Conservation (phyloP, 257 asterid genomes). For the Paulownia fortunei region DNA sequence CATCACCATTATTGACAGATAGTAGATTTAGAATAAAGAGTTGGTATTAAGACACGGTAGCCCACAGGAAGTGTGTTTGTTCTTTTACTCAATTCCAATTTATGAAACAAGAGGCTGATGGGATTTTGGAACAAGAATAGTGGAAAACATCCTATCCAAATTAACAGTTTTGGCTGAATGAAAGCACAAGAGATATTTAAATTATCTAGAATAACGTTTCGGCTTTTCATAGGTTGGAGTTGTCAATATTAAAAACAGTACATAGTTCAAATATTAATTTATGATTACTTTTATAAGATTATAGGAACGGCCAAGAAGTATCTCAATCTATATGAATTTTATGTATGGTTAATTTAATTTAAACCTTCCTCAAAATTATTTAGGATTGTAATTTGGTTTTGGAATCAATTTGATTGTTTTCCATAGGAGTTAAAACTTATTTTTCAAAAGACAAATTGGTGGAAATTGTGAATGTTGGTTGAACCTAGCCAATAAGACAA, state of each 20-base stretch:
- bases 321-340: background rate
- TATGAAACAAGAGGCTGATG: slow-evolving; percentile 6
- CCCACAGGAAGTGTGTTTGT: slow-evolving; percentile 5
- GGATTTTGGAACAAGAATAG: background rate
- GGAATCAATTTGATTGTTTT: too few relatives aligned
- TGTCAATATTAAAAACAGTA: background rate
- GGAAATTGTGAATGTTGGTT: background rate
- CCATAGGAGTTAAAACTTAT: too few relatives aligned
- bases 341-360: background rate
- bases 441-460: background rate
- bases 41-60: slow-evolving; percentile 5
- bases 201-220: background rate
- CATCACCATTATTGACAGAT: slow-evolving; percentile 24
- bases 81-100: background rate
- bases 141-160: slow-evolving; percentile 17
- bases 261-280: slow-evolving; percentile 3
- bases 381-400: too few relatives aligned
- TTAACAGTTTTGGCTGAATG: background rate
- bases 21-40: background rate
- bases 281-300: background rate
- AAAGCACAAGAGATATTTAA: background rate
- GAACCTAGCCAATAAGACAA: slow-evolving; percentile 40
- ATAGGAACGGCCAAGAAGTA: background rate
- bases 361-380: background rate
- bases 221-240: background rate